phyloP scores from a whole-genome alignment of 2,329 filamentous ascomycete genomes.

The Aaosphaeria pasadenensis region DNA sequence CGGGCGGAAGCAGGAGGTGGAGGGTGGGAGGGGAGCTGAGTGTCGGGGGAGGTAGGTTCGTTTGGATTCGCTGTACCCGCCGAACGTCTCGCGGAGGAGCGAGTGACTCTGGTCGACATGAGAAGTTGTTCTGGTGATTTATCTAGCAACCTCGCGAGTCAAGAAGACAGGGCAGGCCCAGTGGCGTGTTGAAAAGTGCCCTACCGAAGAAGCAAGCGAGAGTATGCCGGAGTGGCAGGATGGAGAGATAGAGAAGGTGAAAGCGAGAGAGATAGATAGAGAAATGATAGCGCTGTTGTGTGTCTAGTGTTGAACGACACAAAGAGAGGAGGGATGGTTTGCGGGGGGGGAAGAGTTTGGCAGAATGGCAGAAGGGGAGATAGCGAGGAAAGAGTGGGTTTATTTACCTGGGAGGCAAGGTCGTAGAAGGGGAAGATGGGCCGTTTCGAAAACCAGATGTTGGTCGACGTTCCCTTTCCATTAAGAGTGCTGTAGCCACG shows the following conservation, averaged over 20 bases:
- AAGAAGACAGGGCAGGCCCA: too few species aligned
- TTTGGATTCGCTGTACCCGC: slow-evolving; percentile 53
- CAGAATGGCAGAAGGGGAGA: slow-evolving; percentile 6
- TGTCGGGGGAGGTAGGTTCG: slow-evolving; percentile 37
- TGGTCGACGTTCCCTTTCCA: slow-evolving; percentile 26
- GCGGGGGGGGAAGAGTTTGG: neutral
- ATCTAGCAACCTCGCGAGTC: neutral
- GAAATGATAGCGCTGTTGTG: too few species aligned
- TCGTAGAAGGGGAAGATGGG: slow-evolving; percentile 16
- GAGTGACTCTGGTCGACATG: slow-evolving; percentile 97
- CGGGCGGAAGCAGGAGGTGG: slow-evolving; percentile 52
- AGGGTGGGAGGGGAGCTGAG: slow-evolving; percentile 36
- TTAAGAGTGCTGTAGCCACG: slow-evolving; percentile 21
- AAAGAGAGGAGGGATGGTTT: neutral
- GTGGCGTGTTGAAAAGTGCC: too few species aligned
- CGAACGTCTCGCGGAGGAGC: slow-evolving; percentile 89
- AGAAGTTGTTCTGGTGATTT: slow-evolving; percentile 48
- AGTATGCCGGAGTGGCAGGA: too few species aligned
- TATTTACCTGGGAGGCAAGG: slow-evolving; percentile 18
- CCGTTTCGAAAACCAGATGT: slow-evolving; percentile 18
- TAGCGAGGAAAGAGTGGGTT: slow-evolving; percentile 3
- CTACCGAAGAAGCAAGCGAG: too few species aligned
- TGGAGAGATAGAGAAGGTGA: too few species aligned
- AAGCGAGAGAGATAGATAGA: too few species aligned
- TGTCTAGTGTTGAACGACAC: too few species aligned